Evolutionary conservation across 371 early-diverging fungal species (phyloP).

Genomic region (Gilbertella persicaria): DNA sequence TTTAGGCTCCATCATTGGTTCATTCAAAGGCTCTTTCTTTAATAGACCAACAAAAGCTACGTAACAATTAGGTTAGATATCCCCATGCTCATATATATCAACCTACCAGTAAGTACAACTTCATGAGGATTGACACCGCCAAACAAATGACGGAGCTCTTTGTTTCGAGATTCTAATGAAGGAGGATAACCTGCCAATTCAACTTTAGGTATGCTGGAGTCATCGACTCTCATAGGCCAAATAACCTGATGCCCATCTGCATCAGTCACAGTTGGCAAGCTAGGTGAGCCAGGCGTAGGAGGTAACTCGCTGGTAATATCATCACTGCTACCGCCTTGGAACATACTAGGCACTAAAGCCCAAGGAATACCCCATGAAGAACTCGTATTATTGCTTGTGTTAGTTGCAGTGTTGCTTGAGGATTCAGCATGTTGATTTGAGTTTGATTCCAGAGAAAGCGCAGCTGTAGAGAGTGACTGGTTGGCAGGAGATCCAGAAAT

Average conservation of each 20-base stretch:
- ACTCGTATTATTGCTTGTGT: too few species aligned
- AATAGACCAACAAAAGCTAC: conserved; percentile 42
- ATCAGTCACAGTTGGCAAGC: conserved; percentile 16
- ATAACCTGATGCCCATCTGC: conserved; percentile 41
- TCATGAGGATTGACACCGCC: conserved; percentile 41
- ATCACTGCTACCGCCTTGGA: conserved; percentile 15
- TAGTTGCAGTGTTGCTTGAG: neutral
- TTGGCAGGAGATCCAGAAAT: conserved; percentile 24
- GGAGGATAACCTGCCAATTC: conserved; percentile 34
- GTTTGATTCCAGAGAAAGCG: conserved; percentile 11
- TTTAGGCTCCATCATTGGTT: neutral
- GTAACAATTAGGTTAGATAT: neutral
- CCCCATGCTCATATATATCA: neutral
- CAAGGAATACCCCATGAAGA: conserved; percentile 54
- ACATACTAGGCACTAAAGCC: conserved; percentile 45
- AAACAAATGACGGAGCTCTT: conserved; percentile 40
- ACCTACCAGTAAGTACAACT: conserved; percentile 43
- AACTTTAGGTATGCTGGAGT: conserved; percentile 29
- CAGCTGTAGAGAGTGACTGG: conserved; percentile 25
- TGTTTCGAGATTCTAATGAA: conserved; percentile 36
- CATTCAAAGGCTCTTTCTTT: conserved; percentile 36
- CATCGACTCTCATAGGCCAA: conserved; percentile 41
- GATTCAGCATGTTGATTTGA: conserved; percentile 5
- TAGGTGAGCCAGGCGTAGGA: conserved; percentile 17
- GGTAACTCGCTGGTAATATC: conserved; percentile 5